A percentile compares a stretch with the other conserved stretches of the same genome.
Evolutionary conservation across 2,329 filamentous ascomycete genomes (phyloP).

Genomic region (Helotiales sp.): DNA sequence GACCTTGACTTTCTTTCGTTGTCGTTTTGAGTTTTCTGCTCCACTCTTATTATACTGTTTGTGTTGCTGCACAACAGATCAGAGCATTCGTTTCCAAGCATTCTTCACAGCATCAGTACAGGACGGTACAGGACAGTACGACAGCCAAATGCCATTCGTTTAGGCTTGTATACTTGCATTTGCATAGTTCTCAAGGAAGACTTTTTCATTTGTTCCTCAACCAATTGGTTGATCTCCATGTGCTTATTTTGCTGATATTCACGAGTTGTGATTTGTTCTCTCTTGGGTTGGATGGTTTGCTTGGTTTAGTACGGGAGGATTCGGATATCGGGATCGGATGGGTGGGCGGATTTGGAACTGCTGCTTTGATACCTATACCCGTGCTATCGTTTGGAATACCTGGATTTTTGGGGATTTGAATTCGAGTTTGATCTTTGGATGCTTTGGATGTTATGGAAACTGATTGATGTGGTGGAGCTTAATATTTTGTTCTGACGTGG

Average conservation of each 20-base stretch:
- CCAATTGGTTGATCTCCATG: background rate
- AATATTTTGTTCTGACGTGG: background rate
- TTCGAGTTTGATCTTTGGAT: background rate
- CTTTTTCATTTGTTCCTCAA: background rate
- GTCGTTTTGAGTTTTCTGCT: background rate
- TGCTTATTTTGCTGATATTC: background rate
- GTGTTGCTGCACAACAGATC: background rate
- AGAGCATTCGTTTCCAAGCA: background rate
- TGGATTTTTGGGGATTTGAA: background rate
- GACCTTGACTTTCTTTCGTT: background rate
- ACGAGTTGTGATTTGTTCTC: background rate
- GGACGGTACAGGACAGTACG: background rate
- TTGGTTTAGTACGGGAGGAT: background rate
- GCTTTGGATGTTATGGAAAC: background rate
- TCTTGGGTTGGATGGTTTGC: background rate
- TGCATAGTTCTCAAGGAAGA: background rate
- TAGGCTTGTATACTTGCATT: background rate
- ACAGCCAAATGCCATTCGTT: background rate
- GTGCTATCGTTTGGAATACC: constrained; percentile 19
- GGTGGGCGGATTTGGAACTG: constrained; percentile 11
- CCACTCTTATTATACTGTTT: background rate
- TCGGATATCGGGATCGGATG: constrained; percentile 1
- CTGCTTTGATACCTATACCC: constrained; percentile 24
- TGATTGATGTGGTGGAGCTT: background rate
- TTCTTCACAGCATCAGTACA: background rate